These are phyloP conservation scores for Saccharomycopsis sp. DNA, from an alignment of 805 yeast species.

Conservation along the genomic window DNA sequence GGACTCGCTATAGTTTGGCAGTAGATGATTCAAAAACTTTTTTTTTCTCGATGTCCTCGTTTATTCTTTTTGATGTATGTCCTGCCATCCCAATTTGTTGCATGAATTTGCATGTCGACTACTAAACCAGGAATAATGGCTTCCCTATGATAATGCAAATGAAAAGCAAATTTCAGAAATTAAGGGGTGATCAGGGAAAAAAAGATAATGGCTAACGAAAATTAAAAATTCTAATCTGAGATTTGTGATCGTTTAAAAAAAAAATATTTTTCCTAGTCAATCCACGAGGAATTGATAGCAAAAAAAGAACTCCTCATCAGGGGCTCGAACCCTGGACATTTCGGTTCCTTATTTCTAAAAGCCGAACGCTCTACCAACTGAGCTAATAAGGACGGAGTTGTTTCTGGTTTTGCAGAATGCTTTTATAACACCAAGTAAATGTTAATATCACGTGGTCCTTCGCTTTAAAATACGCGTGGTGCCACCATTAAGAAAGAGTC, in stretches of 20 bases:
- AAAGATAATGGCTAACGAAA: no score
- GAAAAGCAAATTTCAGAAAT: no score
- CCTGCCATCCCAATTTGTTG: background rate
- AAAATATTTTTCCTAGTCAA: background rate
- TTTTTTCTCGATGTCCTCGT: background rate
- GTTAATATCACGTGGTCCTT: no score
- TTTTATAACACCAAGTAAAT: no score
- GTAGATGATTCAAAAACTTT: background rate
- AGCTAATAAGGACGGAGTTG: constrained; percentile 21
- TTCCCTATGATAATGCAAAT: no score
- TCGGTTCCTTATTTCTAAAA: constrained; percentile 29
- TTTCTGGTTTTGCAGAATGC: no score
- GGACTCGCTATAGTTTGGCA: background rate
- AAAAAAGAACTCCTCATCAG: constrained; percentile 27
- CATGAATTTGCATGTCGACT: background rate
- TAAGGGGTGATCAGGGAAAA: no score
- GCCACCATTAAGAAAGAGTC: no score
- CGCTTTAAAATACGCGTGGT: no score
- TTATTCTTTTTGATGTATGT: constrained; percentile 1
- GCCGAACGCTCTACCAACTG: constrained; percentile 27
- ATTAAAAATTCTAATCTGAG: no score
- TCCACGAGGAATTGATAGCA: background rate
- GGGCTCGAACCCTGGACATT: constrained; percentile 46
- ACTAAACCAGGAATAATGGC: no score
- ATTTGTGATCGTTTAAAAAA: no score